phyloP scores from a whole-genome alignment of 441 rosid species.

The Raphanus hybrid region DNA sequence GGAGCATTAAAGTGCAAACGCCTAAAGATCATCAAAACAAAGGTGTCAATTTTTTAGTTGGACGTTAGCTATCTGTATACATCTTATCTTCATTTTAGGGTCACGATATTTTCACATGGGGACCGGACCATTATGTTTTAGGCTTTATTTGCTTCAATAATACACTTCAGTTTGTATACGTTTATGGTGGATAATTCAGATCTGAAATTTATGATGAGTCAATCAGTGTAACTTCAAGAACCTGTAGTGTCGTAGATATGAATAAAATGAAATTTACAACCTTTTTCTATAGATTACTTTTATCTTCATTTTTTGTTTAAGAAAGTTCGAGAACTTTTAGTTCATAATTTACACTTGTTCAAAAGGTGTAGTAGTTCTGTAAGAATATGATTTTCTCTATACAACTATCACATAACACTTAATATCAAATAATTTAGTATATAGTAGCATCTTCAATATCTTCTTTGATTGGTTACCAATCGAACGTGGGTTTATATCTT shows the following conservation, averaged over 20 bases:
- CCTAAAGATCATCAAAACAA: not conserved
- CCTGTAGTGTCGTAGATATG: not conserved
- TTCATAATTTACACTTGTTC: no score
- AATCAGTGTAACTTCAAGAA: not conserved
- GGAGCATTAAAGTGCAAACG: constrained; percentile 12
- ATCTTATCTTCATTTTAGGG: constrained; percentile 42
- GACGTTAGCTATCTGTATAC: constrained; percentile 1
- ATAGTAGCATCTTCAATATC: not conserved
- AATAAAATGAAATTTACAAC: not conserved
- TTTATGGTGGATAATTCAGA: constrained; percentile 19
- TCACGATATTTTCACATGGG: constrained; percentile 14
- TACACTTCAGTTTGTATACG: constrained; percentile 7
- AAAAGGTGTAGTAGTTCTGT: no score
- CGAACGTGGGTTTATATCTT: not conserved
- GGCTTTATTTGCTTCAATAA: constrained; percentile 34
- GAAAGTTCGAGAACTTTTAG: no score
- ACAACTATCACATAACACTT: no score
- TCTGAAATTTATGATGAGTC: constrained; percentile 27
- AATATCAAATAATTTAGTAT: not conserved
- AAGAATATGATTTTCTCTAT: no score
- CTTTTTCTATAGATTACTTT: no score
- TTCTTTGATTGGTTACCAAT: not conserved
- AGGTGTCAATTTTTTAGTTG: constrained; percentile 15
- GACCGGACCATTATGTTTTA: constrained; percentile 15
- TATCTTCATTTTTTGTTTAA: no score